These are phyloP conservation scores for Colletotrichum endophyticum DNA, from an alignment of 2,329 filamentous ascomycete species.

Conservation along the genomic window DNA sequence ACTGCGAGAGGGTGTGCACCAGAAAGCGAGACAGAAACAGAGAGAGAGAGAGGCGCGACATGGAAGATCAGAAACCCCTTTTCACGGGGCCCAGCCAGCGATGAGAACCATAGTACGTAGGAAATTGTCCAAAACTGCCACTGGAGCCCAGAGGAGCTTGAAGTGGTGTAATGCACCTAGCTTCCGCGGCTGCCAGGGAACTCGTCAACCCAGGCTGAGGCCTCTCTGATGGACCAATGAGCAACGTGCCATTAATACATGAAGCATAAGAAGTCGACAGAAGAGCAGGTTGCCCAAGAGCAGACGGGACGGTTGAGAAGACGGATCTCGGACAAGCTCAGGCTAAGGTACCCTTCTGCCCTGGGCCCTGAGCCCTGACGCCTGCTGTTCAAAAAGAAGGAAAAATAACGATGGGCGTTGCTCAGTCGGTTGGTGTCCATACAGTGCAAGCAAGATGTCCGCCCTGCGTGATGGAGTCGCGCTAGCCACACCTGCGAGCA, in stretches of 20 bases:
- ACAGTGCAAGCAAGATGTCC: constrained; percentile 9
- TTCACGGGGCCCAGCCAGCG: not conserved
- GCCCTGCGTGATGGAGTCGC: not conserved
- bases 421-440: not conserved
- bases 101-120: not conserved
- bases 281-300: not conserved
- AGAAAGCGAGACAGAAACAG: not conserved
- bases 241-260: not conserved
- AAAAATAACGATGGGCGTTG: not conserved
- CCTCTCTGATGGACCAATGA: not conserved
- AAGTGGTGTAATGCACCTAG: not conserved
- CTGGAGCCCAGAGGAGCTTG: not conserved
- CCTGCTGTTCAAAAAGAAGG: not conserved
- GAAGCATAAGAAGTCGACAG: not conserved
- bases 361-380: not conserved
- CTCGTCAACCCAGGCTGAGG: not conserved
- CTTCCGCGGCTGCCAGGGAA: not conserved
- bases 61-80: not conserved
- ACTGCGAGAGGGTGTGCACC: constrained; percentile 1
- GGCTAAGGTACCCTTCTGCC: not conserved
- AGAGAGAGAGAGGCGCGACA: not conserved
- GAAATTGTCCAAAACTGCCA: not conserved
- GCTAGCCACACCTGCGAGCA: not conserved
- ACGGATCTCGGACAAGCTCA: not conserved
- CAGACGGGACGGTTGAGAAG: not conserved